Base-by-base conservation (phyloP, 2,329 filamentous ascomycete species). In the Magnaporthiopsis incrustans region DNA sequence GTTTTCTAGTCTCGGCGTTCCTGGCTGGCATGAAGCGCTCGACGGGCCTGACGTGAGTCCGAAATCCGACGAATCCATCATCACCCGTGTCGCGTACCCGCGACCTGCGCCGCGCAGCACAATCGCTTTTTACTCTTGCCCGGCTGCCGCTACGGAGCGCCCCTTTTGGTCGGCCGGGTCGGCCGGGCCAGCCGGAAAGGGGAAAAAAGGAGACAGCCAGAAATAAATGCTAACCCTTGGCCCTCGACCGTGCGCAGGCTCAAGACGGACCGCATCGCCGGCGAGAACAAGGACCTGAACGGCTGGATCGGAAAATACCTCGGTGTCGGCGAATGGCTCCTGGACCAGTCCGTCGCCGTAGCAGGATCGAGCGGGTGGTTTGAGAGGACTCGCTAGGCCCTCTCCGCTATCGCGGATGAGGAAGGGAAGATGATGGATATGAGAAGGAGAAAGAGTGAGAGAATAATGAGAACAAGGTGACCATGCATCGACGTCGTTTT, bases 21-120 rank as follows among this genome's bases (percentile, higher is more conserved):
- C 88, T 99, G 69, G 95, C 95, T 56, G 95, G 95, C 73, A 93
- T 99, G 82, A 96, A 96, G 81, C 92, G 95, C 71, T 97, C 94
- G 68, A 98, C 95, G 67, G 95, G 95, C 73, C 84, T 99, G 79
- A 97, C 93, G 95, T 99, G 90, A 85, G 91, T 89, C 66, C 68
- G 65, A 30, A 63, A 44, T 30, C 30, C 30, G 30, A 30, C 30
- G 8, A 44, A 44, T 65, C 56, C n/a, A 38, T 18, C 56, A n/a
- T 26, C 3, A 15, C 30, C 26, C 22, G 44, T 59, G 2, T 62
- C 58, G 4, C 61, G 50, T 59, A 26, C 44, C 60, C 60, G 27
- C 61, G 65, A 61, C 22, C 62, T 72, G 81, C 83, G 77, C 84
- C 79, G 71, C 79, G 71, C 67, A 30, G 67, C 68, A 71, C 73